phyloP scores from a whole-genome alignment of 257 asterid species.

The Fraxinus excelsior region DNA sequence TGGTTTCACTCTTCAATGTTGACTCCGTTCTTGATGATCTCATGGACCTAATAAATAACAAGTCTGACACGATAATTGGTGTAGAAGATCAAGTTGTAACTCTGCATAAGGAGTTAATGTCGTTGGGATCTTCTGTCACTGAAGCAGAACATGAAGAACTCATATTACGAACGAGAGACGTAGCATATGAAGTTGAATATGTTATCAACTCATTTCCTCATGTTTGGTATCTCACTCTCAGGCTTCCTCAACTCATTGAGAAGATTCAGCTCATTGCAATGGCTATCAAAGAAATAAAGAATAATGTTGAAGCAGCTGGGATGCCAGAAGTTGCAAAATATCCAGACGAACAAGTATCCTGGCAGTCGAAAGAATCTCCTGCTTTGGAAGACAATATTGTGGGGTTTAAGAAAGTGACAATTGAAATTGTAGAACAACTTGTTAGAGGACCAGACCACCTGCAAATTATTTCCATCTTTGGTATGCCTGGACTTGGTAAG shows the following conservation, averaged over 20 bases:
- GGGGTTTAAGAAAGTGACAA: slow-evolving; percentile 2
- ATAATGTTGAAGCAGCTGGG: not conserved
- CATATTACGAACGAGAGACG: no score
- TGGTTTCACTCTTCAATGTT: not conserved
- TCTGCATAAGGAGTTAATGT: no score
- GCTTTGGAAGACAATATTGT: no score
- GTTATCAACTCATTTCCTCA: not conserved
- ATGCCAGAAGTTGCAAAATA: not conserved
- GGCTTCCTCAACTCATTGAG: not conserved
- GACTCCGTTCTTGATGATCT: not conserved
- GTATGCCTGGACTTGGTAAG: slow-evolving; percentile 31
- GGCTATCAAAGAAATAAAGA: not conserved
- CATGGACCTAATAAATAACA: no score
- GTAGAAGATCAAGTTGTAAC: no score
- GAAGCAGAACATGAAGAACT: no score
- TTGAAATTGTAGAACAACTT: not conserved
- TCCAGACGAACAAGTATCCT: not conserved
- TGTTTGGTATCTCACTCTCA: not conserved
- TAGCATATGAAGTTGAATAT: no score
- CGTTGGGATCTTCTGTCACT: no score
- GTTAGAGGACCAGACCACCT: not conserved
- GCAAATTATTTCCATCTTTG: slow-evolving; percentile 23
- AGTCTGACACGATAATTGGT: no score
- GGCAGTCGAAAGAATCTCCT: not conserved
- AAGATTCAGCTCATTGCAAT: not conserved